Conservation (phyloP, 257 asterid genomes). For the Jasminum sambac region DNA sequence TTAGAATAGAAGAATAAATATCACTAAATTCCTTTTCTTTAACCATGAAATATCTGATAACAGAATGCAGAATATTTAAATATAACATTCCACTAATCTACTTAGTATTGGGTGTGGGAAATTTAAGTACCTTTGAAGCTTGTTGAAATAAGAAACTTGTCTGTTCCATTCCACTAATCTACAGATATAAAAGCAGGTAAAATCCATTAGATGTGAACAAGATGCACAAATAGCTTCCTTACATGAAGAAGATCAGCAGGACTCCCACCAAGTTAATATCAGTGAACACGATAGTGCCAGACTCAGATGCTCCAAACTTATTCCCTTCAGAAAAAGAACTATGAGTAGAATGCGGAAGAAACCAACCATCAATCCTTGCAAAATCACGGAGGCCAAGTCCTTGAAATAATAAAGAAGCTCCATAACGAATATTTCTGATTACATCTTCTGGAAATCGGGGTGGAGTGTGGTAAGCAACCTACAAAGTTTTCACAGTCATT, state of each 20-base stretch:
- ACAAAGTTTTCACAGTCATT: constrained; percentile 25
- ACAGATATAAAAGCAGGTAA: constrained; percentile 24
- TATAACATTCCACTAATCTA: too few species aligned
- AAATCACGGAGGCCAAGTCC: constrained; percentile 80
- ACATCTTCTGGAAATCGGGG: constrained; percentile 78
- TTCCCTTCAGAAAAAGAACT: constrained; percentile 47
- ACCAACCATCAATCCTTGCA: constrained; percentile 96
- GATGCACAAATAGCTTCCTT: constrained; percentile 15
- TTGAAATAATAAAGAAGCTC: constrained; percentile 75
- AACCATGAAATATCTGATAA: background rate
- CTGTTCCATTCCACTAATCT: constrained; percentile 97
- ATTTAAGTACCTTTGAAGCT: constrained; percentile 72
- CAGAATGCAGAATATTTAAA: background rate
- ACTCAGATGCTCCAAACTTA: constrained; percentile 61
- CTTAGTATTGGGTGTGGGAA: background rate
- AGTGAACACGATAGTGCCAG: constrained; percentile 71
- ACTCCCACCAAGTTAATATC: constrained; percentile 82
- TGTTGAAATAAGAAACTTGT: constrained; percentile 93
- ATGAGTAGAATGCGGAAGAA: constrained; percentile 61
- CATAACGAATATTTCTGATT: constrained; percentile 66
- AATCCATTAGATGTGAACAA: constrained; percentile 21
- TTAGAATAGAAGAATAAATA: background rate
- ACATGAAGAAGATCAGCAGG: constrained; percentile 17
- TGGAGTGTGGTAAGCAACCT: constrained; percentile 91
- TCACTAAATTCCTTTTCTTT: background rate